Evolutionary conservation across 768 basidiomycete species (phyloP), one percentile per base, ranked within the genome.

Genomic region (Termitomyces titanicus): DNA sequence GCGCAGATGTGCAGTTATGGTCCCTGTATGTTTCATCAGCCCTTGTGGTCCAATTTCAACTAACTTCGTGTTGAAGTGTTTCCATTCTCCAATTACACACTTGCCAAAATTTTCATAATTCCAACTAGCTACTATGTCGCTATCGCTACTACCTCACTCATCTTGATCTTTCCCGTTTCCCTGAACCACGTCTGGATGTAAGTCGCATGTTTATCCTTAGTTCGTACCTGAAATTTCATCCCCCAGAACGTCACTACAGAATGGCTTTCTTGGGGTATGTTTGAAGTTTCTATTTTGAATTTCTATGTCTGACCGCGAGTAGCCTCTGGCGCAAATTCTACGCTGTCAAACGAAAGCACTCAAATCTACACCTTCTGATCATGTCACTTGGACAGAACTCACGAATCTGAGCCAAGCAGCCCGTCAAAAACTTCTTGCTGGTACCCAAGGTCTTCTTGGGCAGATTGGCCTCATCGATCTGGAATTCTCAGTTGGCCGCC

Each of bases 141-240:
- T 3, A 69, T 77, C 34, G 76, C 76, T 2, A 58, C 78, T 29
- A 64, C 64, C 17, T 64, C 70, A 18, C 59, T 76, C 20, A 42
- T 78, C 25, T 43, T 78, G 0, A 67, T 79, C 34, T 79, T 78
- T 47, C 78, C 78, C 0, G 73, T 76, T 59, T 76, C 72, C 39
- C 56, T 76, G 45, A 77, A 75, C 53, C 73, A 72, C 59, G 66
- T 75, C 37, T 78, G 75, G 76, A 53, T 74, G 69, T 73, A 57
- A 52, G 70, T 25, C 17, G 3, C 29, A 9, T 43, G 1, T 15
- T 22, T 13, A 5, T 46, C 18, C 20, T 44, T 12, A 20, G 38
- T 33, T 22, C 17, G 15, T 27, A 11, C 25, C 15, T 24, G 12
- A 29, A 50, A 2, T 47, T 35, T 11, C 25, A 47, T 17, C 48